Base-by-base conservation (phyloP, 805 yeast species). In the Tetrapisispora taiwanensis region DNA sequence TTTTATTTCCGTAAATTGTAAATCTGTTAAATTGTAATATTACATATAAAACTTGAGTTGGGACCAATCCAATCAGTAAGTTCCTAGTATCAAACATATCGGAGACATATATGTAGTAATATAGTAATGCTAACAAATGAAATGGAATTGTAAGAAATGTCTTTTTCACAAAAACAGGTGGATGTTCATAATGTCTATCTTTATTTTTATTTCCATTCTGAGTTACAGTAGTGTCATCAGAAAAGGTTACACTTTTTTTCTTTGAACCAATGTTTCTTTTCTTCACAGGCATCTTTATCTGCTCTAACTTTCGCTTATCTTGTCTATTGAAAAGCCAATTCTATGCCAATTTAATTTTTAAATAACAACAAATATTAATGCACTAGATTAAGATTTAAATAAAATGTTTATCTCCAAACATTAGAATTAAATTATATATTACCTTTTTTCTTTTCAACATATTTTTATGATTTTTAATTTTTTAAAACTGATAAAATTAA, bases 21-120 rank as follows among this genome's bases (percentile, higher is more conserved):
- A 56, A 50, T 27, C 52, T 53, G 45, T 66, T 66, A 45, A 65
- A 55, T 36, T 67, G 60, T 14, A 64, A 52, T 14, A 60, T 49
- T 28, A 68, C 56, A 43, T 68, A 69, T 3, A 55, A 44, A n/a
- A 63, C 42, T 45, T 71, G 75, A 17, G 57, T 28, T 3, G 68
- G 62, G 15, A 59, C 49, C 27, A 67, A 51, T 3, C 62, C 50
- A 13, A 46, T 46, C 15, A 60, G 46, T 35, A 70, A 46, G 1
- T 55, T 62, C 1, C 46, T 36, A 3, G 51, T 39, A 24, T 65
- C 59, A 36, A 59, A 60, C 7, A 47, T 43, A 4, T 65, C 54
- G 1, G 60, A 54, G 5, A 53, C 3, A 32, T 52, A 52, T 12
- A 71, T 50, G 26, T 57, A 56, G 40, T 62, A 69, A 32, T 62